A percentile compares a stretch with the other conserved stretches of the same genome.
These are phyloP conservation scores for Aureobasidium sp. DNA, from an alignment of 2,329 filamentous ascomycete species.

Conservation along the genomic window DNA sequence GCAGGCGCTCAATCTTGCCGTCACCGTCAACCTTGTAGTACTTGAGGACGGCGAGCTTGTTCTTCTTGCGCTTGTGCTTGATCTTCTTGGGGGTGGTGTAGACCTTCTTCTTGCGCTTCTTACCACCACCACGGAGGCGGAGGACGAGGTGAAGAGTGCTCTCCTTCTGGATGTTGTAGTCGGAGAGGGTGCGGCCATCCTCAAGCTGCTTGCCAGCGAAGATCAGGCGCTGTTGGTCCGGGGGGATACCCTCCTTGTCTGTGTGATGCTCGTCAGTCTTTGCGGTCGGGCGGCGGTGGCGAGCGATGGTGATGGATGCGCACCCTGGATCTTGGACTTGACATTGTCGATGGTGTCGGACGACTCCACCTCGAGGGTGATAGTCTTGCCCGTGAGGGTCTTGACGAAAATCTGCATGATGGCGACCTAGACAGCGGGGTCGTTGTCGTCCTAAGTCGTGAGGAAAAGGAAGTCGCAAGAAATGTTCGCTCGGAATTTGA, in stretches of 20 bases:
- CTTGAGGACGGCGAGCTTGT: conserved; percentile 99
- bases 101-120: conserved; percentile 99
- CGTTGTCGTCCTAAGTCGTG: conserved; percentile 16
- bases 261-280: conserved; percentile 35
- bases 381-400: conserved; percentile 98
- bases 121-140: conserved; percentile 93
- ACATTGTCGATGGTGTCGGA: conserved; percentile 99
- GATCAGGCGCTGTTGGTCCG: conserved; percentile 98
- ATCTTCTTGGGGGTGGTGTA: conserved; percentile 99
- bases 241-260: conserved; percentile 99
- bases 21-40: conserved; percentile 99
- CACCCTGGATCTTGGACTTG: conserved; percentile 88
- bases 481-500: neutral
- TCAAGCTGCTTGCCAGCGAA: conserved; percentile 99
- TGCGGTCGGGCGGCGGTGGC: conserved; percentile 7
- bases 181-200: conserved; percentile 95
- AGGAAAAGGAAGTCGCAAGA: conserved; percentile 7
- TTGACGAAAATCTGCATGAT: conserved; percentile 63
- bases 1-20: conserved; percentile 98
- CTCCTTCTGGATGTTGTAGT: conserved; percentile 99
- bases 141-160: conserved; percentile 96
- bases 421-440: conserved; percentile 13
- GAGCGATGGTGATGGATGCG: conserved; percentile 16
- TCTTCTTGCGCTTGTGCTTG: conserved; percentile 99
- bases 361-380: conserved; percentile 99